Evolutionary conservation across 257 asterid species (phyloP).

Genomic region (Solanum corneliomulleri): DNA sequence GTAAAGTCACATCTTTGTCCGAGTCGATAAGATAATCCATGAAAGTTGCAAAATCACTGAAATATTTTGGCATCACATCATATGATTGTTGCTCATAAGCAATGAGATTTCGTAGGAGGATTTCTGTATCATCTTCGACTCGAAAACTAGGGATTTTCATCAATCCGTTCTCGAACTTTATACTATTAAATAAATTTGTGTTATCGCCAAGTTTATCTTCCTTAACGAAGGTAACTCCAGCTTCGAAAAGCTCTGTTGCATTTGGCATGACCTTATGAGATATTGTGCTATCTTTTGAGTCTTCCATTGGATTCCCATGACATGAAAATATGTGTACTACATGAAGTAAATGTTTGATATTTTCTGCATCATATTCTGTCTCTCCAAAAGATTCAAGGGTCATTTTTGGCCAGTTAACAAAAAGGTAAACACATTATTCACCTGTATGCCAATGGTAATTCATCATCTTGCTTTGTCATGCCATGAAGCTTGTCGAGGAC

Average conservation of each 20-base stretch:
- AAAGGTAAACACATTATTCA: fast-evolving
- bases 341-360: neutral
- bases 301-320: neutral
- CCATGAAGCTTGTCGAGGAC: neutral
- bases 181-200: neutral
- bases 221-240: neutral
- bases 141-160: neutral
- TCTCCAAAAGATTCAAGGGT: neutral
- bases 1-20: neutral
- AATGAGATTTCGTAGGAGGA: slow-evolving; percentile 2
- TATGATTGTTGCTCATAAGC: slow-evolving; percentile 9
- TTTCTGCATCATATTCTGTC: neutral
- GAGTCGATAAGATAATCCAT: slow-evolving; percentile 6
- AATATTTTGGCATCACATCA: neutral
- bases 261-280: neutral
- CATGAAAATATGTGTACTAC: neutral
- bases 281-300: no score
- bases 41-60: neutral
- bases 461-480: neutral
- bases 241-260: neutral
- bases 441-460: neutral
- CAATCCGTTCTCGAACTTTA: neutral
- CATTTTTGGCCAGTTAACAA: no score
- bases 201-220: neutral
- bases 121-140: neutral